Percentiles rank a stretch among this genome's conserved stretches.
Evolutionary conservation across 129 eudicot species (phyloP).

Genomic region (Centaurea solstitialis): DNA sequence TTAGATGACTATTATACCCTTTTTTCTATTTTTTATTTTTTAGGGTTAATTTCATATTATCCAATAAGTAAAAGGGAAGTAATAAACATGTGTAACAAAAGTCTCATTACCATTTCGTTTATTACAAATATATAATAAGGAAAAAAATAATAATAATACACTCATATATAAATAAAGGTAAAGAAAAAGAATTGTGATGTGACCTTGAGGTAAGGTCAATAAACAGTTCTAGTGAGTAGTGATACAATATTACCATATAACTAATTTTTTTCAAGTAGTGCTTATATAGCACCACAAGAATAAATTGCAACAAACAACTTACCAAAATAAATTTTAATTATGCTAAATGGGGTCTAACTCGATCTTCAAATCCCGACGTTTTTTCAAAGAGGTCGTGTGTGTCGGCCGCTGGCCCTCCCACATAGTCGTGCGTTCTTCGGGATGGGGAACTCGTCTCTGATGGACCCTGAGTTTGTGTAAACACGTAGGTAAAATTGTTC

Average conservation of each 20-base stretch:
- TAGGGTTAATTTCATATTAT: too few relatives aligned
- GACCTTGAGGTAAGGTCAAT: constrained; percentile 92
- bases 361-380: not conserved
- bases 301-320: constrained; percentile 23
- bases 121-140: constrained; percentile 27
- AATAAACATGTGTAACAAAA: not conserved
- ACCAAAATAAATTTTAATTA: constrained; percentile 33
- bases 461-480: constrained; percentile 66
- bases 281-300: constrained; percentile 56
- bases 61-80: not conserved
- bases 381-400: constrained; percentile 70
- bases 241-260: constrained; percentile 7
- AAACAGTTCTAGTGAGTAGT: constrained; percentile 32
- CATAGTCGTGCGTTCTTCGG: constrained; percentile 87
- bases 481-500: constrained; percentile 87
- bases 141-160: constrained; percentile 7
- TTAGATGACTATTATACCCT: too few relatives aligned
- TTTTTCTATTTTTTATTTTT: too few relatives aligned
- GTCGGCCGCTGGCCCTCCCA: constrained; percentile 80
- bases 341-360: constrained; percentile 22
- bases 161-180: constrained; percentile 17
- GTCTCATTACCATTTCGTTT: constrained; percentile 21
- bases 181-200: constrained; percentile 50
- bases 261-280: constrained; percentile 36
- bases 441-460: constrained; percentile 88